Evolutionary conservation across 768 basidiomycete genomes (phyloP), one percentile per base, ranked within the genome.

Genomic region (Pleurotus giganteus): DNA sequence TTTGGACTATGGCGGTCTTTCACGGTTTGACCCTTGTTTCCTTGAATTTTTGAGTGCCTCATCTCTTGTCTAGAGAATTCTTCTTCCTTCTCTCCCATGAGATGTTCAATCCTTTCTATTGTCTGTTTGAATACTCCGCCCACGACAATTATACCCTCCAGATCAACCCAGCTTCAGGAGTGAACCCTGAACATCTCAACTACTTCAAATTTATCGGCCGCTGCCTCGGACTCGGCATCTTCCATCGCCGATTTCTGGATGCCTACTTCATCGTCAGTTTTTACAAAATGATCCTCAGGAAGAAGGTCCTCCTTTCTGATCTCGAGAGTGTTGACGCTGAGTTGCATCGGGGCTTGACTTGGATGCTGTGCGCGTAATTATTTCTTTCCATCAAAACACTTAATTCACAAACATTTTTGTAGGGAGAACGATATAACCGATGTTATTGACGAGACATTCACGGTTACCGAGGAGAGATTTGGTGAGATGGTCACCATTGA

Each of bases 41-140:
- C 17, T 39, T 11, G 7, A 4, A 21, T 28, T 50, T 15, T 50
- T 7, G 44, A 52, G 28, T 42, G 39, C 13, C 31, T 15, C 4
- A 41, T 24, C 28, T 45, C 29, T 11, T 47, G 47, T 56, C 41
- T 71, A 96, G 95, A 78, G 97, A 99, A 74, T 99, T 98, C 80
- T 99, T 99, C 82, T 99, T 98, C 89, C 76, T 99, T 55, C 82
- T 99, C 45, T 98, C 96, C 29, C 97, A 99, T 70, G 97, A 98
- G 73, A 98, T 99, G 97, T 98, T 99, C 80, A 97, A 98, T 72
- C 97, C 97, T 21, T 98, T 99, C 82, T 98, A 99, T 74, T 98
- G 97, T 70, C 79, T 99, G 9, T 99, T 99, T 74, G 97, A 99
- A 74, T 99, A 99, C 72, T 98, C 97, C 1, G 97, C 97, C 17